A percentile compares a stretch with the other conserved stretches of the same genome.
Evolutionary conservation across 192 early-diverging fungal genomes (phyloP).

Genomic region (Coemansia javaensis): DNA sequence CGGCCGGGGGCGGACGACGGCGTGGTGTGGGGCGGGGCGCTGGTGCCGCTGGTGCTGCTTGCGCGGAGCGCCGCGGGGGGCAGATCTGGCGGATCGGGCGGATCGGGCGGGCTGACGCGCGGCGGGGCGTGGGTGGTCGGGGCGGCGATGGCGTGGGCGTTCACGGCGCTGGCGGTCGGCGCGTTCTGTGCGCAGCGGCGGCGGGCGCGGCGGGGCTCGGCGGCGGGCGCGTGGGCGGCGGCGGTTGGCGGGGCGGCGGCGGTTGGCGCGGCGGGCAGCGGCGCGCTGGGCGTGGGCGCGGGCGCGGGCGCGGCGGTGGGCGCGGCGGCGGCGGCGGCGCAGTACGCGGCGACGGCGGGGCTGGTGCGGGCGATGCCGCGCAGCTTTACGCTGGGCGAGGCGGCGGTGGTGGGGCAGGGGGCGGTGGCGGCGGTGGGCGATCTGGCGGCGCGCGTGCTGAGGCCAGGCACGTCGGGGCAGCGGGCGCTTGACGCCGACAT

Average conservation of each 20-base stretch:
- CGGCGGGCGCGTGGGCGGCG: background rate
- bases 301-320: background rate
- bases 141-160: conserved; percentile 7
- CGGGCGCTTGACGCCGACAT: background rate
- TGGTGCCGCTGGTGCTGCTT: conserved; percentile 30
- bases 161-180: background rate
- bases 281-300: background rate
- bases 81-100: background rate
- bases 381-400: conserved; percentile 45
- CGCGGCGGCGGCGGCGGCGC: background rate
- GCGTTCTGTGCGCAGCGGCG: background rate
- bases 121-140: background rate
- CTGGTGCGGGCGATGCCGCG: conserved; percentile 6
- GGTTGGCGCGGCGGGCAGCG: background rate
- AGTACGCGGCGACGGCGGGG: background rate
- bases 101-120: background rate
- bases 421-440: conserved; percentile 6
- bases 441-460: background rate
- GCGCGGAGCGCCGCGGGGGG: background rate
- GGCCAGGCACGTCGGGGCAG: background rate
- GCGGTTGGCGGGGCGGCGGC: background rate
- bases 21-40: conserved; percentile 18
- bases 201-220: conserved; percentile 2
- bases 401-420: conserved; percentile 23
- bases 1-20: conserved; percentile 29